Percentiles rank a stretch among this genome's conserved stretches.
These are phyloP conservation scores for Candida parachauliodes DNA, from an alignment of 805 yeast species.

Conservation along the genomic window DNA sequence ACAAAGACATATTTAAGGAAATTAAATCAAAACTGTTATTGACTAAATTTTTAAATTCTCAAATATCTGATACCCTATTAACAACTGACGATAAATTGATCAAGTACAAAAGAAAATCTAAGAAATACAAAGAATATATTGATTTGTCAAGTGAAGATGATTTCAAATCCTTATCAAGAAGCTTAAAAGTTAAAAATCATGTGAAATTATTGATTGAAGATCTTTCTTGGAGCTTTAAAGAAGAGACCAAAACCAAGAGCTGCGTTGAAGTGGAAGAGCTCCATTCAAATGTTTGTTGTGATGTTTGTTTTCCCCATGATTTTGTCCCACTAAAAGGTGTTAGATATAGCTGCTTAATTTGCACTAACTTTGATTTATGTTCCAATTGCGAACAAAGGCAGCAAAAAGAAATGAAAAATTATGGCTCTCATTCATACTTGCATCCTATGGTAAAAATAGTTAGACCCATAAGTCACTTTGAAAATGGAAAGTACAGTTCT, in stretches of 20 bases:
- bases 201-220: slow-evolving; percentile 32
- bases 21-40: slow-evolving; percentile 9
- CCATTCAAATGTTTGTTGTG: slow-evolving; percentile 31
- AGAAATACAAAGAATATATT: slow-evolving; percentile 40
- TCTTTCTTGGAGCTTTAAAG: slow-evolving; percentile 8
- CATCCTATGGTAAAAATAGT: slow-evolving; percentile 31
- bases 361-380: slow-evolving; percentile 54
- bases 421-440: slow-evolving; percentile 18
- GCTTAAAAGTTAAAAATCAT: slow-evolving; percentile 46
- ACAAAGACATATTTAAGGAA: slow-evolving; percentile 11
- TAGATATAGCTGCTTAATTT: slow-evolving; percentile 50
- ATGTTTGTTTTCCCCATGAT: slow-evolving; percentile 27
- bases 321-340: slow-evolving; percentile 40
- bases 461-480: slow-evolving; percentile 12
- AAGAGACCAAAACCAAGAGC: too few relatives aligned
- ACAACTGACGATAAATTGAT: slow-evolving; percentile 7
- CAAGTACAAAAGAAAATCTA: slow-evolving; percentile 41
- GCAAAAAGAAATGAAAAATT: slow-evolving; percentile 10
- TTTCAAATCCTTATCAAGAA: slow-evolving; percentile 41
- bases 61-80: slow-evolving; percentile 1
- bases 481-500: not conserved
- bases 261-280: too few relatives aligned
- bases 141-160: slow-evolving; percentile 36
- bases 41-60: slow-evolving; percentile 8
- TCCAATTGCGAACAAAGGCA: slow-evolving; percentile 26